Base-by-base conservation (phyloP, 164 flowering plant species). In the Kingdonia uniflora region DNA sequence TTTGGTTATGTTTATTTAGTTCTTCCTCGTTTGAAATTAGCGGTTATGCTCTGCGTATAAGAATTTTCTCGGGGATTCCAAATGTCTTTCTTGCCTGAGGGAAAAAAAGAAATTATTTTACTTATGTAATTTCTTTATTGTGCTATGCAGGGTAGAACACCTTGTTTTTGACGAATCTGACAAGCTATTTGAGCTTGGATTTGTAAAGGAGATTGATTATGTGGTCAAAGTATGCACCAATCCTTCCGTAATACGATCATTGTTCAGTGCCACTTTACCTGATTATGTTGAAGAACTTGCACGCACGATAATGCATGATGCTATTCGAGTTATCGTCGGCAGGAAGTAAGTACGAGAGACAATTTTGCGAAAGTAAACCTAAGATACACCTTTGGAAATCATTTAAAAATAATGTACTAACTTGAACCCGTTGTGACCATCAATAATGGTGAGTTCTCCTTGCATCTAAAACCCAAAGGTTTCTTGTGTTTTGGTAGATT, bases 291-390 rank as follows among this genome's bases (percentile, higher is more conserved):
- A 92, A 70, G 95, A 92, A 57, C 85, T 86, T 66, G 97, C 97
- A 60, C 85, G 99, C 25, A 75, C 95, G 24, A 74, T 86, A 53
- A 94, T 94, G 99, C 99, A 86, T 72, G 97, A 88, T 72, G 99
- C 95, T 47, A 89, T 89, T 62, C 85, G 99, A 49, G 76, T 94
- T 48, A 84, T 94, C 54, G 69, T 94, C 61, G 97, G 99, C 56
- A 69, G 86, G 55, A 94, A 94, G 99, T 92, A 76, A 79, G 96
- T 68, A 64, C 49, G 45, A 52, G 13, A 29, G 49, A 49, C 52
- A 19, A 44, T 29, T 43, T 17, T 1, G 20, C 2, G 5, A 19
- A 43, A 43, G 47, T n/a, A 15, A n/a, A 43, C 19, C 6, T 43
- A 6, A n/a, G 47, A 43, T 43, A 15, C 47, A 29, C 2, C 2